A percentile compares a stretch with the other conserved stretches of the same genome.
These are phyloP conservation scores for Mixia osmundae DNA, from an alignment of 1,284 basidiomycete genomes.

Conservation along the genomic window DNA sequence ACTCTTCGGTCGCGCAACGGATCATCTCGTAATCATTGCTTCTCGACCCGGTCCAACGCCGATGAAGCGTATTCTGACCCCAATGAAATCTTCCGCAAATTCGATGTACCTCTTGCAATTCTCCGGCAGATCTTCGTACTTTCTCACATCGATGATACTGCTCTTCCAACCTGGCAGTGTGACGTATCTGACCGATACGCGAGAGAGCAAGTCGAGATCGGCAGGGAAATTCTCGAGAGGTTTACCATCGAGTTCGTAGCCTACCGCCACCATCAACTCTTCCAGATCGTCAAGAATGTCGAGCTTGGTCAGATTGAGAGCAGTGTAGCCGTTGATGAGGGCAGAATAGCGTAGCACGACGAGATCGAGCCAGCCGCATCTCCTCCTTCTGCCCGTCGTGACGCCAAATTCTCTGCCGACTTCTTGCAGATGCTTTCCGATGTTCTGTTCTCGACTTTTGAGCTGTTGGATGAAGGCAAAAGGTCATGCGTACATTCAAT, in stretches of 20 bases:
- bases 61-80: slow-evolving; percentile 71
- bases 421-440: slow-evolving; percentile 75
- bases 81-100: slow-evolving; percentile 61
- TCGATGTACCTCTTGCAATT: slow-evolving; percentile 69
- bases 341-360: slow-evolving; percentile 83
- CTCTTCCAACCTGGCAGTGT: slow-evolving; percentile 81
- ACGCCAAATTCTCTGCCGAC: slow-evolving; percentile 78
- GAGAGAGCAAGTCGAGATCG: slow-evolving; percentile 16
- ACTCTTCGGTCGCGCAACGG: too few species aligned
- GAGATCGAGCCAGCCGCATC: slow-evolving; percentile 93
- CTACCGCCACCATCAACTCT: slow-evolving; percentile 71
- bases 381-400: slow-evolving; percentile 72
- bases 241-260: slow-evolving; percentile 54
- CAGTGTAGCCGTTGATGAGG: slow-evolving; percentile 87
- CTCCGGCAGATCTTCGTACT: slow-evolving; percentile 58
- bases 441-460: slow-evolving; percentile 28
- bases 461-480: not conserved
- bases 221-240: slow-evolving; percentile 66
- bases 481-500: slow-evolving; percentile 42
- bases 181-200: slow-evolving; percentile 69
- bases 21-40: slow-evolving; percentile 42
- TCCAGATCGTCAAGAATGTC: slow-evolving; percentile 67
- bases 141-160: slow-evolving; percentile 41
- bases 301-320: slow-evolving; percentile 83
- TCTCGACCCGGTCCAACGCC: slow-evolving; percentile 66